Conservation (phyloP, 2,329 filamentous ascomycete genomes). For the Scytalidium lignicola region DNA sequence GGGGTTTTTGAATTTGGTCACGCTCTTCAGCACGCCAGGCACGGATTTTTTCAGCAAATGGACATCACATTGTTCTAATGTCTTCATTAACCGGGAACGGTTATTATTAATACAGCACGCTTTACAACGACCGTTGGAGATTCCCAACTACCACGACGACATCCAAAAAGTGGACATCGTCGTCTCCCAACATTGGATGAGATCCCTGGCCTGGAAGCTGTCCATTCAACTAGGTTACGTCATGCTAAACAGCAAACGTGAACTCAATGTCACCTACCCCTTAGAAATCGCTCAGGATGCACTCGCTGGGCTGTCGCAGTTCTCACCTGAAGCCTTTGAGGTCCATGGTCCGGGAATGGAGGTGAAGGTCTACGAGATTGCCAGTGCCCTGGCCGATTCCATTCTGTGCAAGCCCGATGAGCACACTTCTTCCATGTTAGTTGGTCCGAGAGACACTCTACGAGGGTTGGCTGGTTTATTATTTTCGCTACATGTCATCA, state of each 20-base stretch:
- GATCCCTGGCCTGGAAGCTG: slow-evolving; percentile 1
- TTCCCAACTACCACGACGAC: neutral
- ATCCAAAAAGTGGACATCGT: neutral
- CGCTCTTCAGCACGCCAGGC: slow-evolving; percentile 1
- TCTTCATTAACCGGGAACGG: neutral
- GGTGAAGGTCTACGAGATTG: slow-evolving; percentile 4
- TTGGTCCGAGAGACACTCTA: neutral
- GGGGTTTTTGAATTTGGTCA: neutral
- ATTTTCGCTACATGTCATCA: neutral
- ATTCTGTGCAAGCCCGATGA: slow-evolving; percentile 2
- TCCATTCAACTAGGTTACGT: slow-evolving; percentile 1
- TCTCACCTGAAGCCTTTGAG: slow-evolving; percentile 1
- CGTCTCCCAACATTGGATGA: neutral
- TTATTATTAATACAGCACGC: neutral
- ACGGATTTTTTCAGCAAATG: neutral
- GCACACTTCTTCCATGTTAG: neutral
- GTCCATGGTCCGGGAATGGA: slow-evolving; percentile 1
- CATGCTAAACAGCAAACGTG: slow-evolving; percentile 2
- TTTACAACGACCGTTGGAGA: neutral
- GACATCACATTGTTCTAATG: neutral
- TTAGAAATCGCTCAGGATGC: neutral
- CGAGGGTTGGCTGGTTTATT: neutral
- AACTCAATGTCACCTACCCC: slow-evolving; percentile 2
- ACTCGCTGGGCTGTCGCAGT: neutral
- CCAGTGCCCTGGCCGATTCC: slow-evolving; percentile 1